Evolutionary conservation across 345 rosid genomes (phyloP), one percentile per base, ranked within the genome.

Genomic region (Camelina neglecta): DNA sequence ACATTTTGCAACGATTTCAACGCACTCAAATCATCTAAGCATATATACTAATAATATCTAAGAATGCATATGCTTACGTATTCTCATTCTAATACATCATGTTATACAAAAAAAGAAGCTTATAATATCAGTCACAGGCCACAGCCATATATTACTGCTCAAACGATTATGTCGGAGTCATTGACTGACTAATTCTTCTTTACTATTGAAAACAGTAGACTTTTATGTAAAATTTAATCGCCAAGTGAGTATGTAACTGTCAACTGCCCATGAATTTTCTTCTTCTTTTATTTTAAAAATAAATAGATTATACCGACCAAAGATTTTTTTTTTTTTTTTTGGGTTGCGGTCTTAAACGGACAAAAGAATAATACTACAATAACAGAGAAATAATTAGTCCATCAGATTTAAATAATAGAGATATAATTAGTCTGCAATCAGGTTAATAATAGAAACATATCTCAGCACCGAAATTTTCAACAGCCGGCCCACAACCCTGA

Each of bases 401-500:
- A 60, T 39, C 31, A 60, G 31, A 20, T 38, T 38, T 41, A 7
- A 60, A 60, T 38, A 20, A 41, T 41, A 12, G 29, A 26, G 41
- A 26, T 49, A 75, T 33, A 42, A 62, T 53, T 33, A 54, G 65
- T 57, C 42, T 31, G 7, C 3, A 42, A 12, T 53, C 29, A 56
- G 23, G 23, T 45, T 63, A 56, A 11, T 55, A 64, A 65, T 71
- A 24, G 60, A 36, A 62, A 31, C 54, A 54, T 59, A 75, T 60
- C n/a, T 68, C 39, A 60, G 24, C 69, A 60, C 62, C n/a, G 49
- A 56, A 1, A 26, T 64, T 59, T 57, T 49, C 15, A 57, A 62
- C 66, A 41, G 69, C 75, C 76, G 72, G 72, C 72, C 72, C 66
- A 71, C 48, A 57, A 67, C 58, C 61, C 61, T 26, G 49, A 71